Percentiles rank a stretch among this genome's conserved stretches.
phyloP scores from a whole-genome alignment of 1,139 yeast species.

The Blastobotrys indianensis region DNA sequence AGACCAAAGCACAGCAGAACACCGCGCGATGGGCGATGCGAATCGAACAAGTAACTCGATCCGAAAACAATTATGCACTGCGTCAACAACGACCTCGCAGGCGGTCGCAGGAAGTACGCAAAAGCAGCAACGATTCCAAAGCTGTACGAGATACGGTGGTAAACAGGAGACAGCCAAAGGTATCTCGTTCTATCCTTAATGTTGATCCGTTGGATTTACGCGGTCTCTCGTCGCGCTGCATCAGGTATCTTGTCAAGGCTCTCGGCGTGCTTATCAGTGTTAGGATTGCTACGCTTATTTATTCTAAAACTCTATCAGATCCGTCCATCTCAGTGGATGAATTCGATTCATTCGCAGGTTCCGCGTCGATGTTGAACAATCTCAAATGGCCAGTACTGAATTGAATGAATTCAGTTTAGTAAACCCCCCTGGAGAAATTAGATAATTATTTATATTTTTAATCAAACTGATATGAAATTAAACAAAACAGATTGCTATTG shows the following conservation, averaged over 20 bases:
- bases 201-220: constrained; percentile 26
- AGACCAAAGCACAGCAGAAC: constrained; percentile 21
- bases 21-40: constrained; percentile 29
- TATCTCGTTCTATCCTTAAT: constrained; percentile 24
- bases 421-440: no score
- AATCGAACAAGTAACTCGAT: constrained; percentile 23
- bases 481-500: neutral
- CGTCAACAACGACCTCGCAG: constrained; percentile 5
- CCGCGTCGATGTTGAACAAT: no score
- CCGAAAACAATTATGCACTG: constrained; percentile 19
- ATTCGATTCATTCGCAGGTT: no score
- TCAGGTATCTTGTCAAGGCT: constrained; percentile 20
- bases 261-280: constrained; percentile 20
- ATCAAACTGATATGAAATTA: neutral
- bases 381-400: no score
- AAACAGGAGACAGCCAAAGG: constrained; percentile 4
- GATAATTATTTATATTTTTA: no score
- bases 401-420: no score
- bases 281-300: constrained; percentile 15
- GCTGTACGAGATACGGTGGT: neutral
- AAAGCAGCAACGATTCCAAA: neutral
- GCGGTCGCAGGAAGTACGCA: neutral
- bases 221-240: constrained; percentile 11
- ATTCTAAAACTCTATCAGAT: constrained; percentile 5
- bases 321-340: no score